Evolutionary conservation across 75 land plant species (phyloP), one percentile per base, ranked within the genome.

Genomic region (Cupressus sempervirens): DNA sequence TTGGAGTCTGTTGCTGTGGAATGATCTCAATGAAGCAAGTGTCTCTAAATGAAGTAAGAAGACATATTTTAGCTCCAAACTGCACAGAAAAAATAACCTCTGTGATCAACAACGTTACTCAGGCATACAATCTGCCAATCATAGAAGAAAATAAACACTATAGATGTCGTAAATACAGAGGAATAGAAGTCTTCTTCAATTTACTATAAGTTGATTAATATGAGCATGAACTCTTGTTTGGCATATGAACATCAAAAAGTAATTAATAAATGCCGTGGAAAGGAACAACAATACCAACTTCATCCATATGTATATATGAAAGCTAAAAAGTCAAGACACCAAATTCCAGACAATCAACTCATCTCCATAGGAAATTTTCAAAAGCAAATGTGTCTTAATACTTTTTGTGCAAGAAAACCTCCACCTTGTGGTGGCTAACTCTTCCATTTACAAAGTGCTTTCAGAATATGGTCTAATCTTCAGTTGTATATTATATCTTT

Each of bases 1-100:
- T 74, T 56, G 92, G 93, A 65, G 88, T 82, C 85, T 90, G 92
- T 58, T 67, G 80, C 82, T 80, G 93, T 84, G 93, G 99, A 67
- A 83, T 58, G 81, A 97, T 97, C 86, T 96, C 99, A 85, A 97
- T 93, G 53, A 94, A 96, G 84, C 96, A 94, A n/a, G 99, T 97
- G 72, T 97, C 99, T 87, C 91, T 93, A 83, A 97, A 97, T 68
- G 99, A 97, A 9, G 99, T 97, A 70, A 97, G 84, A 46, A 97
- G 91, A 83, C 98, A 96, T 79, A 97, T 96, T 85, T 93, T 97
- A 58, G 98, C 96, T 58, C 90, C 92, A 91, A 95, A 97, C 99
- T 97, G 99, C 92, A 91, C 73, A 67, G 12, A 68, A 18, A 65
- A 88, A 32, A 41, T 84, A 23, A 86, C 40, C 40, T 38, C 40